Conservation (phyloP, 1,284 basidiomycete genomes). For the Tilletiaria anomala region DNA sequence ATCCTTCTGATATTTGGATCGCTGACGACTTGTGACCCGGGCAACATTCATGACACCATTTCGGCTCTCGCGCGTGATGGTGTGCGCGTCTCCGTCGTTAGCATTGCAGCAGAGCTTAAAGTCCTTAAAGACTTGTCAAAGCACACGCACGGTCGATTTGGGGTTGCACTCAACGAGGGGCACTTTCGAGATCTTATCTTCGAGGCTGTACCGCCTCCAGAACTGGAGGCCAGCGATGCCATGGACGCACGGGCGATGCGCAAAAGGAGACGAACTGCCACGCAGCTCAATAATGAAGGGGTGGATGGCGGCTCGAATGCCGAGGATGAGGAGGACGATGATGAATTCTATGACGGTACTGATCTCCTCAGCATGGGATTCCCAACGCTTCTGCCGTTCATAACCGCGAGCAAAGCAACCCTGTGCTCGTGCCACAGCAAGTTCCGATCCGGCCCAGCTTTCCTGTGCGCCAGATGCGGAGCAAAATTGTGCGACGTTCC, state of each 20-base stretch:
- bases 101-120: slow-evolving; percentile 85
- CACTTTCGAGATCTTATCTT: slow-evolving; percentile 90
- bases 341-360: slow-evolving; percentile 11
- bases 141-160: slow-evolving; percentile 41
- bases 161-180: slow-evolving; percentile 89
- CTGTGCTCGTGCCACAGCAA: slow-evolving; percentile 81
- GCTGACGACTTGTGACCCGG: slow-evolving; percentile 88
- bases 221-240: slow-evolving; percentile 11
- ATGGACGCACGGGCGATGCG: slow-evolving; percentile 1
- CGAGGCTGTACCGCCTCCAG: slow-evolving; percentile 71
- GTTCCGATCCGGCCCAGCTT: slow-evolving; percentile 71
- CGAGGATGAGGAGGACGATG: slow-evolving; percentile 3
- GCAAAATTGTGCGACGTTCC: slow-evolving; percentile 93
- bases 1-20: slow-evolving; percentile 85
- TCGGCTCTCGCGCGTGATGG: slow-evolving; percentile 58
- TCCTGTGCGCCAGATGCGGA: slow-evolving; percentile 82
- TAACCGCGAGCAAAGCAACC: slow-evolving; percentile 17
- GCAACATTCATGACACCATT: slow-evolving; percentile 85
- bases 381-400: slow-evolving; percentile 44
- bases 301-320: slow-evolving; percentile 4
- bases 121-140: slow-evolving; percentile 65
- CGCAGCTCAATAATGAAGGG: not conserved
- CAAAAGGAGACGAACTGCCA: slow-evolving; percentile 28
- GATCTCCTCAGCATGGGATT: slow-evolving; percentile 98
- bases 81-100: slow-evolving; percentile 81